Conservation (phyloP, 148 eudicot genomes). For the Diospyros lotus region DNA sequence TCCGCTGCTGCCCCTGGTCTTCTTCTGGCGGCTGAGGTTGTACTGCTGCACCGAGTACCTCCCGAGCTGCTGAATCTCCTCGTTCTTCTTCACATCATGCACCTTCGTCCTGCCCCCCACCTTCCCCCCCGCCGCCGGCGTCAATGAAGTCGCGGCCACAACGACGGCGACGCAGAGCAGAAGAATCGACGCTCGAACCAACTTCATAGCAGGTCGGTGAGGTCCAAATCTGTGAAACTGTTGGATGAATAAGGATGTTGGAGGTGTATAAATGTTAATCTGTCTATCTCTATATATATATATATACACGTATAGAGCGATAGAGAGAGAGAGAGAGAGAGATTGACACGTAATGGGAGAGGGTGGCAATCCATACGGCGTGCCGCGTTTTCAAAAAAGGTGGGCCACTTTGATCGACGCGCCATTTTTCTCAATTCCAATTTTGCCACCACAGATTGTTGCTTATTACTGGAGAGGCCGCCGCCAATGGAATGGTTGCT, state of each 20-base stretch:
- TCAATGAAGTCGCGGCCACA: neutral
- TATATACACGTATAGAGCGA: neutral
- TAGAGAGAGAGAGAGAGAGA: neutral
- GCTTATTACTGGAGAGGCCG: too few species aligned
- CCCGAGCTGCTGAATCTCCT: slow-evolving; percentile 60
- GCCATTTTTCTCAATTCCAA: too few species aligned
- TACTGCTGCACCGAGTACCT: slow-evolving; percentile 51
- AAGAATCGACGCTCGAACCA: neutral
- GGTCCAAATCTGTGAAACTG: neutral
- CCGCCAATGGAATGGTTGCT: too few species aligned
- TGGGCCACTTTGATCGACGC: too few species aligned
- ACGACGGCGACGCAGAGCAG: neutral
- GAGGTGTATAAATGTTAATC: neutral
- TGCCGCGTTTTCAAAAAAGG: slow-evolving; percentile 31
- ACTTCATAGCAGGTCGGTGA: neutral
- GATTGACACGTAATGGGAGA: slow-evolving; percentile 21
- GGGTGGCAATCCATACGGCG: slow-evolving; percentile 22
- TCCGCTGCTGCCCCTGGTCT: slow-evolving; percentile 6
- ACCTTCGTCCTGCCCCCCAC: slow-evolving; percentile 46
- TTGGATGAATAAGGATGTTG: too few species aligned
- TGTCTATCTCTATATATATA: neutral
- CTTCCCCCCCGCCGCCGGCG: slow-evolving; percentile 16
- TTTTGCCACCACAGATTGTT: too few species aligned
- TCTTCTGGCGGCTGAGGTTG: slow-evolving; percentile 28
- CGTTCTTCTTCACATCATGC: slow-evolving; percentile 39